Evolutionary conservation across 108 stramenopile species (phyloP).

Genomic region (Fistulifera pelliculosa): DNA sequence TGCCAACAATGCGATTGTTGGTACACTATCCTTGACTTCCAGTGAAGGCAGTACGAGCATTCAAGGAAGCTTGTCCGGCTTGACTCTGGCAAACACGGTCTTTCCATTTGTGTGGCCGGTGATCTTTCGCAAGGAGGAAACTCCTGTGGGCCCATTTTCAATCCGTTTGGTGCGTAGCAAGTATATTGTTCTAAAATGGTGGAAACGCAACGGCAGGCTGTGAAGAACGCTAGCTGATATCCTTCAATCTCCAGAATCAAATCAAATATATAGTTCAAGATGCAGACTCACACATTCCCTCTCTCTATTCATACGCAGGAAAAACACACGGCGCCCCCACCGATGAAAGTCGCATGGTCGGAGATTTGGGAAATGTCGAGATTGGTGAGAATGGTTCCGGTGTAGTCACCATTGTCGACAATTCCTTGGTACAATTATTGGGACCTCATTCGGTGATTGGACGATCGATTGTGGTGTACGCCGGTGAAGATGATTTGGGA

Average conservation of each 20-base stretch:
- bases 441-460: conserved; percentile 93
- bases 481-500: conserved; percentile 86
- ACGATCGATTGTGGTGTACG: conserved; percentile 78
- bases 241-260: too few relatives aligned
- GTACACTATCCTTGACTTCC: conserved; percentile 50
- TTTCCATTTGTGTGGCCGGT: conserved; percentile 76
- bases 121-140: conserved; percentile 71
- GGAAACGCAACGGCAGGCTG: too few relatives aligned
- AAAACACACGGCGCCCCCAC: conserved; percentile 80
- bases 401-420: conserved; percentile 64
- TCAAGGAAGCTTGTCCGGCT: conserved; percentile 60
- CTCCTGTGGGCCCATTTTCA: conserved; percentile 77
- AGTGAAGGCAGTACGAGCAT: conserved; percentile 63
- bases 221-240: too few relatives aligned
- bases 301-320: conserved; percentile 16
- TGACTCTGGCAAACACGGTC: conserved; percentile 85
- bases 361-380: conserved; percentile 77
- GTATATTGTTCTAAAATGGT: not conserved
- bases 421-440: conserved; percentile 65
- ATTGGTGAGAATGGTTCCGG: conserved; percentile 58
- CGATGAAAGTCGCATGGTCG: conserved; percentile 78
- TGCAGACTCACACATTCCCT: not conserved
- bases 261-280: conserved; percentile 2
- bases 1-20: conserved; percentile 29
- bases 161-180: conserved; percentile 89